phyloP scores from a whole-genome alignment of 169 alveolate species.

The Plasmodium vinckei region DNA sequence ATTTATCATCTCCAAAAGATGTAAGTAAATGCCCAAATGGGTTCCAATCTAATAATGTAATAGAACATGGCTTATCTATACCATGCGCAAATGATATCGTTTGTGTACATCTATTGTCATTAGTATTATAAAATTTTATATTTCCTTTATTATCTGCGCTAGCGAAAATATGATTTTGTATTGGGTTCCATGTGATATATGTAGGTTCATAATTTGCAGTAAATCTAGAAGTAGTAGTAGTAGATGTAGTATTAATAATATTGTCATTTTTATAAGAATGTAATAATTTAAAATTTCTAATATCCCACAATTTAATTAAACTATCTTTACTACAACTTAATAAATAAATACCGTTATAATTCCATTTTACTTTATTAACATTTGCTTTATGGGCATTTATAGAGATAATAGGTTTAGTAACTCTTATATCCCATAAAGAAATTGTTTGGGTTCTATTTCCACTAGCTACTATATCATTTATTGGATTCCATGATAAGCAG shows the following conservation, averaged over 20 bases:
- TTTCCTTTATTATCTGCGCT: slow-evolving; percentile 86
- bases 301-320: slow-evolving; percentile 88
- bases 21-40: slow-evolving; percentile 92
- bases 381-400: slow-evolving; percentile 90
- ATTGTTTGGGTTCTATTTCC: slow-evolving; percentile 88
- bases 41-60: slow-evolving; percentile 89
- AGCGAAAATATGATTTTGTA: slow-evolving; percentile 85
- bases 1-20: slow-evolving; percentile 88
- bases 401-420: slow-evolving; percentile 85
- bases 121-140: slow-evolving; percentile 81
- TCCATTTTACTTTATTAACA: slow-evolving; percentile 83
- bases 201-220: slow-evolving; percentile 79
- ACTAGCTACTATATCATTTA: slow-evolving; percentile 86
- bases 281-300: slow-evolving; percentile 81
- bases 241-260: slow-evolving; percentile 17
- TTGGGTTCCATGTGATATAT: slow-evolving; percentile 87
- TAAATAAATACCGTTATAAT: slow-evolving; percentile 79
- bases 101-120: slow-evolving; percentile 78
- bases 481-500: slow-evolving; percentile 91
- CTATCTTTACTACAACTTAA: slow-evolving; percentile 86
- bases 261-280: slow-evolving; percentile 76
- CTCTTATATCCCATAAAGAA: slow-evolving; percentile 90
- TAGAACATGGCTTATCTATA: slow-evolving; percentile 81
- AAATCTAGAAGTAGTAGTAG: slow-evolving; percentile 21
- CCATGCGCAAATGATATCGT: slow-evolving; percentile 76